Evolutionary conservation across 2,329 filamentous ascomycete genomes (phyloP), one percentile per base, ranked within the genome.

Genomic region (Esteya vermicola): DNA sequence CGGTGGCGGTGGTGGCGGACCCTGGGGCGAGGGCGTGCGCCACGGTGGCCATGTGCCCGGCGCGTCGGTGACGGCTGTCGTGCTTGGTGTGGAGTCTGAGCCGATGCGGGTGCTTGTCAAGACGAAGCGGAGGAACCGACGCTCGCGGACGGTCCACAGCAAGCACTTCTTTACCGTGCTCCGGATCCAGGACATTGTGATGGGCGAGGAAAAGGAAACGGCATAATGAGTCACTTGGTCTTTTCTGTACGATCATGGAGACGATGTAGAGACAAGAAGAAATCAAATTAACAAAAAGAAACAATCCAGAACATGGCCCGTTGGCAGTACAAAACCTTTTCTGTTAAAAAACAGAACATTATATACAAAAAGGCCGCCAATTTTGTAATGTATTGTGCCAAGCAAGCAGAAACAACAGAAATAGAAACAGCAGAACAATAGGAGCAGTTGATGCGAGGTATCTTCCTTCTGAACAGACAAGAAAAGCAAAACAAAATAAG

Each of bases 131-230:
- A 82, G 75, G 53, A 81, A 81, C 58, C 66, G 84, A 54, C 70
- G 81, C 55, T 70, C 74, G 37, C 85, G 78, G 66, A 75, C 72
- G 43, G 81, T 91, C 9, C 80, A 71, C 64, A 95, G 85, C 67
- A 95, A 98, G 72, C 85, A 93, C 57, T 71, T 75, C 53, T 94
- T 82, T 60, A 98, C 91, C 3, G 74, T 94, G 19, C 55, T 98
- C 60, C 72, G 78, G 54, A 81, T 98, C 47, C 81, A 81, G 55
- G 84, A 96, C 6, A 39, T 48, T 9, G 37, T 40, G 4, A 8
- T 48, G 14, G 26, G 13, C 3, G 33, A 36, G 13, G 19, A 35
- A 10, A 22, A n/a, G 7, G 13, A 12, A 22, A 16, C 10, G 18
- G 16, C 5, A 21, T n/a, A n/a, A 18, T n/a, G n/a, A n/a, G n/a